A percentile compares a stretch with the other conserved stretches of the same genome.
These are phyloP conservation scores for Hortiboletus campestris DNA, from an alignment of 768 basidiomycete species.

Conservation along the genomic window DNA sequence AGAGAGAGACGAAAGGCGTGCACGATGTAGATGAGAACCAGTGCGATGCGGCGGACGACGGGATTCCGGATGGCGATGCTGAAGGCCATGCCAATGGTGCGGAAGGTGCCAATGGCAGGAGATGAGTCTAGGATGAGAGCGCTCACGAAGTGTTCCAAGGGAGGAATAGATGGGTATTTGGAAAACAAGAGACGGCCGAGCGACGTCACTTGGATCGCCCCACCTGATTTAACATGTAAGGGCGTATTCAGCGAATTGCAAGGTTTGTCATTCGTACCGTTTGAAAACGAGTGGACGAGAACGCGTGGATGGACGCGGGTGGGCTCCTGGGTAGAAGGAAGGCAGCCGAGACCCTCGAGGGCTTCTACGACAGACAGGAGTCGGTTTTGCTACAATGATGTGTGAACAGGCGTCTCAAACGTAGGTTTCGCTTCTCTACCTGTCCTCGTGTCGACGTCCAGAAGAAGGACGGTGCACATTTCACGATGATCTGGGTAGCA, in stretches of 20 bases:
- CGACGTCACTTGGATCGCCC: conserved; percentile 18
- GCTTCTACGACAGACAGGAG: conserved; percentile 24
- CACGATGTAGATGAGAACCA: conserved; percentile 13
- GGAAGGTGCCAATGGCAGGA: conserved; percentile 13
- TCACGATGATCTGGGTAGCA: conserved; percentile 28
- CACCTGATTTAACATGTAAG: conserved; percentile 16
- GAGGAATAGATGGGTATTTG: conserved; percentile 14
- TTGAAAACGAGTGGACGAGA: conserved; percentile 31
- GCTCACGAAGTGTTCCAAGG: conserved; percentile 5
- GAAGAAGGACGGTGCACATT: conserved; percentile 21
- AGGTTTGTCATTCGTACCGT: conserved; percentile 15
- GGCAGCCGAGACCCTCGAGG: conserved; percentile 23
- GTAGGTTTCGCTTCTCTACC: conserved; percentile 4
- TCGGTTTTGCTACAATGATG: conserved; percentile 10
- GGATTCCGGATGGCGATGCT: conserved; percentile 22
- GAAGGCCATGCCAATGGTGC: conserved; percentile 23
- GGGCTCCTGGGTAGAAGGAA: conserved; percentile 6
- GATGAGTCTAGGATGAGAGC: conserved; percentile 26
- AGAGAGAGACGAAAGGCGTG: conserved; percentile 13
- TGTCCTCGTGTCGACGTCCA: conserved; percentile 10
- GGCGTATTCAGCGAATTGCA: background rate
- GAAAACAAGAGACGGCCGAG: conserved; percentile 18
- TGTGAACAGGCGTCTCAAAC: background rate
- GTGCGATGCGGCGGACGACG: conserved; percentile 6
- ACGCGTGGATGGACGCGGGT: conserved; percentile 16